phyloP scores from a whole-genome alignment of 139 green algal species.

The Picochlorum sp. region DNA sequence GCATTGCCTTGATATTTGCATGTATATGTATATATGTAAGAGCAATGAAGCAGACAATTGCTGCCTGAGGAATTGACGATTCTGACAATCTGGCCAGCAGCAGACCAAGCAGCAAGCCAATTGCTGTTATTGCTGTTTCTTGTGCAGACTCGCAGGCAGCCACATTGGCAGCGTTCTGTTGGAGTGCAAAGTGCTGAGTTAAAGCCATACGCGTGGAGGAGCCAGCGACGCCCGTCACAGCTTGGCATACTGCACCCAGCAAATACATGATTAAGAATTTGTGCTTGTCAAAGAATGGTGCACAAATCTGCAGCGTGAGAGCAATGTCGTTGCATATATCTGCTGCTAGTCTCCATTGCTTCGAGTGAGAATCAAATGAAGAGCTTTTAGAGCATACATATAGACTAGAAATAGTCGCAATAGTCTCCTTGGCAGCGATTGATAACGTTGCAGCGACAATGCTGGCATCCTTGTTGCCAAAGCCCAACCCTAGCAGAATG shows the following conservation, averaged over 20 bases:
- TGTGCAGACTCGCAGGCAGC: conserved; percentile 74
- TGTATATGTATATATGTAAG: conserved; percentile 60
- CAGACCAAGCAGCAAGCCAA: conserved; percentile 77
- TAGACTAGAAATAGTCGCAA: conserved; percentile 48
- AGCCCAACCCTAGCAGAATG: conserved; percentile 58
- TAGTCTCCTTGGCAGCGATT: not conserved
- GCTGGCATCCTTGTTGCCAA: conserved; percentile 55
- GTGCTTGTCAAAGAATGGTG: conserved; percentile 15
- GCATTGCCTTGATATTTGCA: conserved; percentile 69
- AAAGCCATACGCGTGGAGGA: conserved; percentile 71
- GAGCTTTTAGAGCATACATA: conserved; percentile 50
- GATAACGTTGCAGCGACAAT: conserved; percentile 13
- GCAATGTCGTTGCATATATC: conserved; percentile 51
- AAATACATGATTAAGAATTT: conserved; percentile 65
- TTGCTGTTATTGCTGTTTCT: conserved; percentile 64
- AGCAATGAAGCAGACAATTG: conserved; percentile 15
- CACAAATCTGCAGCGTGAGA: conserved; percentile 7
- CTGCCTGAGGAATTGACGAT: not conserved
- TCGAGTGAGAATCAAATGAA: conserved; percentile 48
- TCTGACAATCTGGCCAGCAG: conserved; percentile 25
- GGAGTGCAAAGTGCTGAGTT: conserved; percentile 73
- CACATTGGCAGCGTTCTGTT: conserved; percentile 71
- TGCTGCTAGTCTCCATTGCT: conserved; percentile 74
- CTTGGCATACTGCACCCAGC: conserved; percentile 44
- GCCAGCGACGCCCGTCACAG: conserved; percentile 60